phyloP scores from a whole-genome alignment of 306 rosid species.

The Datisca glomerata region DNA sequence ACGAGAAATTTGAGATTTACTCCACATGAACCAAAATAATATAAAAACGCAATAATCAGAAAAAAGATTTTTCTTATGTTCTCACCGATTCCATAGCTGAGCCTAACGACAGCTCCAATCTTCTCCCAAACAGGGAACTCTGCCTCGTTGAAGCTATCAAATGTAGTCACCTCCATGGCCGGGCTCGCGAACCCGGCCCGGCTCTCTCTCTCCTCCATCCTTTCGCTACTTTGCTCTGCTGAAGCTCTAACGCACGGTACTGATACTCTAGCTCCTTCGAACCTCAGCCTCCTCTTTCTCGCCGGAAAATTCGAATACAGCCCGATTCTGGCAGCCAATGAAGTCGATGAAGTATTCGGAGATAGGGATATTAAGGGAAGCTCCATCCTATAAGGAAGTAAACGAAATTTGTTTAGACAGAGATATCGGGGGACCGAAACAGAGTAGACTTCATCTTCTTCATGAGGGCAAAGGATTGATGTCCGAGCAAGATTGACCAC shows the following conservation, averaged over 20 bases:
- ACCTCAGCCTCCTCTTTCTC: constrained; percentile 14
- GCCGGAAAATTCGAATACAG: constrained; percentile 34
- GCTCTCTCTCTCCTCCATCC: constrained; percentile 30
- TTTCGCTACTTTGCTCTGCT: constrained; percentile 50
- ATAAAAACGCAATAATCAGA: not conserved
- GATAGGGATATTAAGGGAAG: constrained; percentile 23
- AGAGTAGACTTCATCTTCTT: constrained; percentile 10
- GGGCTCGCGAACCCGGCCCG: constrained; percentile 48
- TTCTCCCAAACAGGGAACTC: constrained; percentile 94
- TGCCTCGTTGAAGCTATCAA: constrained; percentile 48
- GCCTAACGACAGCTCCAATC: constrained; percentile 82
- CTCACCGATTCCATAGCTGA: constrained; percentile 90
- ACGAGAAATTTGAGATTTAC: not conserved
- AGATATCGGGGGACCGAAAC: constrained; percentile 3
- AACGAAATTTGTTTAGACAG: constrained; percentile 1
- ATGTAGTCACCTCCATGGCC: constrained; percentile 71
- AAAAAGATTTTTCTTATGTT: not conserved
- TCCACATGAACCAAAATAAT: not conserved
- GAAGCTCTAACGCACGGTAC: constrained; percentile 40
- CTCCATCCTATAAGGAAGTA: constrained; percentile 10
- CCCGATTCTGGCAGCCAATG: constrained; percentile 22
- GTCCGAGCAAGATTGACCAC: not conserved
- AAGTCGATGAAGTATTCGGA: constrained; percentile 27
- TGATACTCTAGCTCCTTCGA: constrained; percentile 18
- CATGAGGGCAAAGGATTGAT: constrained; percentile 7